Base-by-base conservation (phyloP, 345 rosid genomes). In the Citrus sinensis region DNA sequence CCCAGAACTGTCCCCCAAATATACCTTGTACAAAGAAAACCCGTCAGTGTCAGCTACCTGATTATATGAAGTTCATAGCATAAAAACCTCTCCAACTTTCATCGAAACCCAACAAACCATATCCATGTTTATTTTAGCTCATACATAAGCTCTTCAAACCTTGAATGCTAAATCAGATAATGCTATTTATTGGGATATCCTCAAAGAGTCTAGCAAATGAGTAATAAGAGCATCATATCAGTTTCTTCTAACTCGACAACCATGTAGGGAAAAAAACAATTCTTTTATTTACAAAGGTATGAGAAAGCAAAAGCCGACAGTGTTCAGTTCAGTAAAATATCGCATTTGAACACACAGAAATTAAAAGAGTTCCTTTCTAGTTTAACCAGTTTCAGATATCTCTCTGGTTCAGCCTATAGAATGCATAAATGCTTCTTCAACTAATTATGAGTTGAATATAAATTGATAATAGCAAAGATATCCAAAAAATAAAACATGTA, bases 41-140 rank as follows among this genome's bases (percentile, higher is more conserved):
- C 59, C 46, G 35, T 66, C 24, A 67, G 55, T 35, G 67, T 56
- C 56, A 67, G 79, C 56, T 67, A 76, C 56, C 66, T 55, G 39
- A 67, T 76, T 76, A 17, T 22, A 56, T 37, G 56, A 67, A 55
- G 73, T 76, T 76, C 79, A 76, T 42, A 35, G 37, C 55, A 35
- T 35, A 55, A 66, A 49, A 37, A 58, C 49, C 34, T 46, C 65
- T 55, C 42, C 73, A 66, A 35, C 62, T 67, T 39, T 51, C 55
- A 56, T 20, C 29, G 24, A 54, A 76, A 76, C 64, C 72, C 72
- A 66, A 24, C 4, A 37, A 2, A 58, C 7, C 3, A 4, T 6
- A 35, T 61, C 32, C 9, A 55, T 24, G 27, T 76, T 24, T 42
- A 42, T 20, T 66, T 67, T 37, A 66, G 49, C 79, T 34, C 63